A percentile compares a stretch with the other conserved stretches of the same genome.
These are phyloP conservation scores for Metschnikowia lunata DNA, from an alignment of 805 yeast genomes.

Conservation along the genomic window DNA sequence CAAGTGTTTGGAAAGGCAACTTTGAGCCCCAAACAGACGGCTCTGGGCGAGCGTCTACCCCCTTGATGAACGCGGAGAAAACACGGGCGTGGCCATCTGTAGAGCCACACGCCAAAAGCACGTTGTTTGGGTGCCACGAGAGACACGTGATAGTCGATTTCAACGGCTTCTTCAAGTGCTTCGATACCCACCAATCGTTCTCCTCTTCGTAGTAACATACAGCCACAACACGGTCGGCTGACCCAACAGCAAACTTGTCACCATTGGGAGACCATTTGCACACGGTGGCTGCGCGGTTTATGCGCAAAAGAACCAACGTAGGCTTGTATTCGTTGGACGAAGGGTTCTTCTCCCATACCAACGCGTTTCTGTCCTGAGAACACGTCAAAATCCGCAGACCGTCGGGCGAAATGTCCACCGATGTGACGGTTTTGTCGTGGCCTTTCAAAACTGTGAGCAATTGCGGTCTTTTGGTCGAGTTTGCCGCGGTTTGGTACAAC, in stretches of 20 bases:
- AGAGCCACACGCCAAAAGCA: slow-evolving; percentile 83
- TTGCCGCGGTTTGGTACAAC: slow-evolving; percentile 53
- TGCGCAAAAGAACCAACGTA: slow-evolving; percentile 85
- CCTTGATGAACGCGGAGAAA: slow-evolving; percentile 83
- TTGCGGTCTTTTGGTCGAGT: slow-evolving; percentile 45
- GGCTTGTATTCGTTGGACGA: slow-evolving; percentile 66
- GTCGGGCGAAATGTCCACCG: slow-evolving; percentile 83
- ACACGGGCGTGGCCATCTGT: slow-evolving; percentile 92
- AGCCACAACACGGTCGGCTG: slow-evolving; percentile 90
- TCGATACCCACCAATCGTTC: slow-evolving; percentile 99
- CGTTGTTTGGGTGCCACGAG: slow-evolving; percentile 92
- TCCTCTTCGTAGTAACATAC: slow-evolving; percentile 94
- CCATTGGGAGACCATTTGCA: slow-evolving; percentile 96
- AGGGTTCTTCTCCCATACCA: slow-evolving; percentile 81
- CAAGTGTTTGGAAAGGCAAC: slow-evolving; percentile 87
- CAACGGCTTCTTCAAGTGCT: slow-evolving; percentile 93
- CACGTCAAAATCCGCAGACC: slow-evolving; percentile 88
- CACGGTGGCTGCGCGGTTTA: slow-evolving; percentile 91
- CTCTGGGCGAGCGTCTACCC: slow-evolving; percentile 77
- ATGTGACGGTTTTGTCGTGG: slow-evolving; percentile 92
- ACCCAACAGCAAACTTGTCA: slow-evolving; percentile 94
- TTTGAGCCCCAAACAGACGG: slow-evolving; percentile 90
- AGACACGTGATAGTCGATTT: slow-evolving; percentile 78
- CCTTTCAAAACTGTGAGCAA: slow-evolving; percentile 66
- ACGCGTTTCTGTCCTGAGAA: slow-evolving; percentile 95